Evolutionary conservation across 2,329 filamentous ascomycete genomes (phyloP).

Genomic region (Phyllosticta paracitricarpa): DNA sequence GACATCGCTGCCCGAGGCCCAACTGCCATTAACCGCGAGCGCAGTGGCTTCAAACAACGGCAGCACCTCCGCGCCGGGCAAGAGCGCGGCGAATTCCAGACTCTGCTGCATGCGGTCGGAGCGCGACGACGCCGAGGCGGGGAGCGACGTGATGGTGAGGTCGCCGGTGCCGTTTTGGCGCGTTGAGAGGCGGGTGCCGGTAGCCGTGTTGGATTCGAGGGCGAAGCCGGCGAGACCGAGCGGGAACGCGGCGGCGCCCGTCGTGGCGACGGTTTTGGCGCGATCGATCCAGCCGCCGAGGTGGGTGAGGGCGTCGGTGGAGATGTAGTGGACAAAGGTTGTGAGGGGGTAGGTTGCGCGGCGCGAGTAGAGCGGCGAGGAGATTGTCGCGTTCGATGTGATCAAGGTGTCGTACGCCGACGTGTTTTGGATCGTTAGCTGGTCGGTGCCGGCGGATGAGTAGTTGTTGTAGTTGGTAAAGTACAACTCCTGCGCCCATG

Average conservation of each 20-base stretch:
- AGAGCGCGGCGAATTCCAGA: slow-evolving; percentile 44
- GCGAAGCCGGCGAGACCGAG: slow-evolving; percentile 51
- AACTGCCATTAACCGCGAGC: not conserved
- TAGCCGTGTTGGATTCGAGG: slow-evolving; percentile 19
- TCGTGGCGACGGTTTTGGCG: slow-evolving; percentile 38
- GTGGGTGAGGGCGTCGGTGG: slow-evolving; percentile 30
- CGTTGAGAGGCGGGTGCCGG: slow-evolving; percentile 17
- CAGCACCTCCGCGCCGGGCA: slow-evolving; percentile 3
- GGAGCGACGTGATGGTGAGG: slow-evolving; percentile 36
- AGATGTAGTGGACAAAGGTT: slow-evolving; percentile 43
- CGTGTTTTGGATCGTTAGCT: slow-evolving; percentile 43
- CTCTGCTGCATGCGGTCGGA: slow-evolving; percentile 48
- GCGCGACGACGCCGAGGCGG: slow-evolving; percentile 34
- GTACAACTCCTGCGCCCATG: slow-evolving; percentile 50
- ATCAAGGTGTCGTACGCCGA: slow-evolving; percentile 34
- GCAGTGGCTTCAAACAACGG: not conserved
- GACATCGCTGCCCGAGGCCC: not conserved
- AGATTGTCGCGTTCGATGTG: slow-evolving; percentile 11
- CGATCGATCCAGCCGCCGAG: slow-evolving; percentile 40
- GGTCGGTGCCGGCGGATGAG: slow-evolving; percentile 44
- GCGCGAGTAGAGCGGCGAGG: slow-evolving; percentile 27
- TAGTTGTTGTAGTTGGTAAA: slow-evolving; percentile 49
- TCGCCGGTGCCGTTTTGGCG: slow-evolving; percentile 52
- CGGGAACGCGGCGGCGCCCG: slow-evolving; percentile 44
- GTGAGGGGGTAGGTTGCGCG: slow-evolving; percentile 52